Conservation (phyloP, 495 filamentous ascomycete species). For the Astrocystis sublimbata region DNA sequence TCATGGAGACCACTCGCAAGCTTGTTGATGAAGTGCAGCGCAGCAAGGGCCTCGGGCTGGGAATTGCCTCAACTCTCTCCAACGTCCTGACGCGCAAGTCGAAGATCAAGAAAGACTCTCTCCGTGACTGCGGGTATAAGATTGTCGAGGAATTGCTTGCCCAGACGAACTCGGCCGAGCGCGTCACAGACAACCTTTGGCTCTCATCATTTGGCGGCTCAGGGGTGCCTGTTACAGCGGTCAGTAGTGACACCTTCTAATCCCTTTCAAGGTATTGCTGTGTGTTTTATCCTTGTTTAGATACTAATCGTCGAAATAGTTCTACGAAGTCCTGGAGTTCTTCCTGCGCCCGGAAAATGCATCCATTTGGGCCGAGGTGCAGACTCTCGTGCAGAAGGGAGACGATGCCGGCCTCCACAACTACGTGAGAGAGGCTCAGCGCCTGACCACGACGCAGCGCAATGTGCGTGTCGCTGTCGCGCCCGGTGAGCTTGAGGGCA, state of each 20-base stretch:
- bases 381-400: conserved; percentile 41
- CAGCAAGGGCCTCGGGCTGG: conserved; percentile 18
- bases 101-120: conserved; percentile 25
- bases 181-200: conserved; percentile 38
- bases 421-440: conserved; percentile 35
- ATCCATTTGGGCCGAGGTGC: conserved; percentile 51
- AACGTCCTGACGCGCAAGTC: conserved; percentile 15
- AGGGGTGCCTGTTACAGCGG: conserved; percentile 40
- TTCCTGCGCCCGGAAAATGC: conserved; percentile 46
- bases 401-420: conserved; percentile 33
- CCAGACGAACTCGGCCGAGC: conserved; percentile 25
- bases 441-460: conserved; percentile 33
- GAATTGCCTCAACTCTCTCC: conserved; percentile 15
- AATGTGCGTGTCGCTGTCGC: conserved; percentile 30
- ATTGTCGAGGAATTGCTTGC: conserved; percentile 32
- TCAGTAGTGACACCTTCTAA: conserved; percentile 21
- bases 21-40: conserved; percentile 30
- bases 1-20: conserved; percentile 30
- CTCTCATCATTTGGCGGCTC: conserved; percentile 36
- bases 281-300: not conserved
- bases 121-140: conserved; percentile 31
- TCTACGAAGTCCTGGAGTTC: conserved; percentile 46
- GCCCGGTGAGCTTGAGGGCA: conserved; percentile 28
- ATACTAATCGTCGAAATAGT: conserved; percentile 31
- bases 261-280: not conserved